phyloP scores from a whole-genome alignment of 306 rosid species.

The Cucumis cinereus region DNA sequence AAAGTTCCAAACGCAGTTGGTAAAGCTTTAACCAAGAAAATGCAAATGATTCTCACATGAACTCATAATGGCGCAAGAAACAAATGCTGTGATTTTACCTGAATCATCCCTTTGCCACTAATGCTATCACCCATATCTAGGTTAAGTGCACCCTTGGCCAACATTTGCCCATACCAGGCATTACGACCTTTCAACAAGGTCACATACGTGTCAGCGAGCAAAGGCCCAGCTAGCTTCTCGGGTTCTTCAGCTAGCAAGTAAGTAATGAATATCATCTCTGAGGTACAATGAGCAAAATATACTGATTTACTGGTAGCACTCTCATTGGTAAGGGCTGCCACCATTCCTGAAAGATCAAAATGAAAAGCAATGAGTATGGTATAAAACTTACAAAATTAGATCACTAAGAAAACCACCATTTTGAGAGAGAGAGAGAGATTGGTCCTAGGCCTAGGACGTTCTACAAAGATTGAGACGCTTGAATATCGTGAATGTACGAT shows the following conservation, averaged over 20 bases:
- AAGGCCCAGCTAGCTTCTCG: conserved; percentile 90
- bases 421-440: neutral
- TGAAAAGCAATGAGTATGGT: neutral
- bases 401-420: neutral
- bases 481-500: neutral
- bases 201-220: conserved; percentile 81
- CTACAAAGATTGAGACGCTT: neutral
- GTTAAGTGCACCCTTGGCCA: conserved; percentile 79
- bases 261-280: conserved; percentile 88
- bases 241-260: conserved; percentile 71
- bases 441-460: neutral
- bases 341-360: conserved; percentile 50
- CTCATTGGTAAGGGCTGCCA: conserved; percentile 88
- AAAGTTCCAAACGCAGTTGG: neutral
- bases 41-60: neutral
- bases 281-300: conserved; percentile 85
- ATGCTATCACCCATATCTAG: conserved; percentile 89
- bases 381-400: neutral
- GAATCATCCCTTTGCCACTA: conserved; percentile 93
- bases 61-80: neutral
- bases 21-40: neutral
- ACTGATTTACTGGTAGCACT: conserved; percentile 95
- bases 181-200: conserved; percentile 83
- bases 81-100: conserved; percentile 30
- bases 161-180: conserved; percentile 69